phyloP scores from a whole-genome alignment of 2,329 filamentous ascomycete genomes.

The Dactylellina cionopaga region DNA sequence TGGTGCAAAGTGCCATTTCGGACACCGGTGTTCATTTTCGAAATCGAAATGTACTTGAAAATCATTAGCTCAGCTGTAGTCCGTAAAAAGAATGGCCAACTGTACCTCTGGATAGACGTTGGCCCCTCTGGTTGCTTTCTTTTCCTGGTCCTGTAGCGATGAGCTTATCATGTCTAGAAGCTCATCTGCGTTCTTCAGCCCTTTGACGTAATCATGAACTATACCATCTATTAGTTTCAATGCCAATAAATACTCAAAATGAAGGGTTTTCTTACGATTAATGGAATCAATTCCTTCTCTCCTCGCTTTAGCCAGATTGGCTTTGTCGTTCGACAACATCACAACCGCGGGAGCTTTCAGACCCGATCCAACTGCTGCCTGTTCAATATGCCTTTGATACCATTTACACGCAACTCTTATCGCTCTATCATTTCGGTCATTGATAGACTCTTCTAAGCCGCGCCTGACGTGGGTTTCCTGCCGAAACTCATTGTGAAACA shows the following conservation, averaged over 20 bases:
- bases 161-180: conserved; percentile 94
- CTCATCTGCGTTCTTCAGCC: conserved; percentile 82
- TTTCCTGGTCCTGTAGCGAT: conserved; percentile 73
- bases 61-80: conserved; percentile 7
- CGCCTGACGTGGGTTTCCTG: conserved; percentile 87
- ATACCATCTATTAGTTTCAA: conserved; percentile 65
- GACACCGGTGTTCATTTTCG: conserved; percentile 92
- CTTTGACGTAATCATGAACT: conserved; percentile 77
- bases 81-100: background rate
- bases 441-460: conserved; percentile 82
- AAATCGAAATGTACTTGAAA: conserved; percentile 76
- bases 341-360: conserved; percentile 78
- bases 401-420: conserved; percentile 86
- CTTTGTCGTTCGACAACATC: conserved; percentile 92
- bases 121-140: conserved; percentile 69
- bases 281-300: conserved; percentile 70
- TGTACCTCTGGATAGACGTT: conserved; percentile 79
- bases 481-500: conserved; percentile 99
- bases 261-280: conserved; percentile 32
- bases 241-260: background rate
- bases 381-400: conserved; percentile 83
- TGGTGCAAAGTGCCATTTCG: conserved; percentile 91
- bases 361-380: conserved; percentile 66
- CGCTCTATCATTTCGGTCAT: conserved; percentile 94
- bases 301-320: conserved; percentile 84